Conservation (phyloP, 2,329 filamentous ascomycete species). For the Scedosporium boydii region DNA sequence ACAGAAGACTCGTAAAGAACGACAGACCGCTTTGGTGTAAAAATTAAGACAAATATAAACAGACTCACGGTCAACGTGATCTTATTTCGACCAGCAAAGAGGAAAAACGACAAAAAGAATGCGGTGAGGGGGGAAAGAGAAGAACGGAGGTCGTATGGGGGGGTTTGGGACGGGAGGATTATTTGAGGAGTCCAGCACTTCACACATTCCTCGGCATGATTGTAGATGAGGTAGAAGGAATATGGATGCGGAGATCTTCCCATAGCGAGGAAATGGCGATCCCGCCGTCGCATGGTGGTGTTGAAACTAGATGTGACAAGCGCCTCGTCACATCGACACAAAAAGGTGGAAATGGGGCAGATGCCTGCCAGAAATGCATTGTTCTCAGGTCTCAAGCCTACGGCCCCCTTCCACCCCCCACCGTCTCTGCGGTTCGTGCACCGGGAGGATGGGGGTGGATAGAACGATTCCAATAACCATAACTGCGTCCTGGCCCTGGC, state of each 20-base stretch:
- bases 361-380: background rate
- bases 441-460: background rate
- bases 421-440: background rate
- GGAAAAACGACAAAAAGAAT: background rate
- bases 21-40: slow-evolving; percentile 6
- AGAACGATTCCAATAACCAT: background rate
- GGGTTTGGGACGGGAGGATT: background rate
- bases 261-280: slow-evolving; percentile 16
- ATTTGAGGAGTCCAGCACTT: slow-evolving; percentile 1
- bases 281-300: slow-evolving; percentile 16
- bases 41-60: slow-evolving; percentile 4
- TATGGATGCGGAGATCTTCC: slow-evolving; percentile 3
- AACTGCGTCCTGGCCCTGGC: background rate
- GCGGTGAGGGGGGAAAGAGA: background rate
- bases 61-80: slow-evolving; percentile 24
- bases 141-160: background rate
- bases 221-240: background rate
- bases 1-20: slow-evolving; percentile 11
- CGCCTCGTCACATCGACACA: slow-evolving; percentile 13
- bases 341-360: slow-evolving; percentile 13
- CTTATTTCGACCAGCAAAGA: slow-evolving; percentile 14
- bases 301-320: slow-evolving; percentile 20
- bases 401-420: background rate
- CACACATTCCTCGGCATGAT: background rate
- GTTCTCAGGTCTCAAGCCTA: background rate